Evolutionary conservation across 495 filamentous ascomycete genomes (phyloP), one percentile per base, ranked within the genome.

Genomic region (Aspergillus indologenus): DNA sequence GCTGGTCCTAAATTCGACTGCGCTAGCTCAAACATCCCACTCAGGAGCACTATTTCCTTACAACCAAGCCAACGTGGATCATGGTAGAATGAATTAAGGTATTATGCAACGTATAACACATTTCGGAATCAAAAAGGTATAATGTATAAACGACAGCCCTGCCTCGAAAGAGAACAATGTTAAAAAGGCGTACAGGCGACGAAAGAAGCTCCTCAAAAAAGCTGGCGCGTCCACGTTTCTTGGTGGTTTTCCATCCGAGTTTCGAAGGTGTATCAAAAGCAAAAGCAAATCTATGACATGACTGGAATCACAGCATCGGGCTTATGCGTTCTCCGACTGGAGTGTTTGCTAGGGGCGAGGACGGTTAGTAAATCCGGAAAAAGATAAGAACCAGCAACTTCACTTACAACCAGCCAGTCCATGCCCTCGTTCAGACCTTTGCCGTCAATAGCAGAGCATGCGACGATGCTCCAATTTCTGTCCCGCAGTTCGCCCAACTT

Each of bases 391-490:
- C 22, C 47, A 34, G 21, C 24, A 0, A 18, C 15, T 26, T 24
- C 53, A 87, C 91, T 79, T 76, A 96, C 92, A 83, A 94, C 91
- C 69, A 98, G 75, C 94, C 94, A 98, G 76, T 98, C 92, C 94
- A 98, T 98, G 50, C 94, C 94, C 71, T 98, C 94, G 56, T 85
- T 87, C 23, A 98, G 87, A 65, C 94, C 94, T 60, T 90, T 90
- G 26, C 94, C 94, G 67, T 96, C 94, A 56, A 98, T 91, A 23
- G 95, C 95, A 67, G 89, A 93, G 74, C 94, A 98, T 20, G 91
- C 92, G 64, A 98, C 90, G 68, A 98, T 98, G 69, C 91, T 98
- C 94, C 94, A 98, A 80, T 97, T 98, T 65, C 94, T 83, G 76
- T 98, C 95, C 64, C 91, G 86, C 62, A 98, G 73, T 64, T 96